Conservation (phyloP, 257 asterid genomes). For the Nicotiana sylvestris region DNA sequence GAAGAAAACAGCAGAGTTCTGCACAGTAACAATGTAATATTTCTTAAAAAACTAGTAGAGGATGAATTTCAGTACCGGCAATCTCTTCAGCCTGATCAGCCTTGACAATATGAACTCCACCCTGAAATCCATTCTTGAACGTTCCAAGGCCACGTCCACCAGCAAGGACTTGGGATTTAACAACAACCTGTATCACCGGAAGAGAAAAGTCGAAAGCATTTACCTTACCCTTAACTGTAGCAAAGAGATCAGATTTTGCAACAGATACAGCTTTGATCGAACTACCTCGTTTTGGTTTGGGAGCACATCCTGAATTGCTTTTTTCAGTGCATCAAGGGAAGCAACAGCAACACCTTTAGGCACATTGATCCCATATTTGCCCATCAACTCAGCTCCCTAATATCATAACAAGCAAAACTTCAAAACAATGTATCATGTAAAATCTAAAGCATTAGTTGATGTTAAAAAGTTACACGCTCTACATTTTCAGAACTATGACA, state of each 20-base stretch:
- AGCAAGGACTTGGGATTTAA: constrained; percentile 92
- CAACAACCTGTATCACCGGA: constrained; percentile 58
- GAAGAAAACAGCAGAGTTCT: not conserved
- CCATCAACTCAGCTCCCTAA: constrained; percentile 91
- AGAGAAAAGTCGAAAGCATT: not conserved
- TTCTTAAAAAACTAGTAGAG: not conserved
- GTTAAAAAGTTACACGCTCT: not conserved
- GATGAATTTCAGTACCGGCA: constrained; percentile 51
- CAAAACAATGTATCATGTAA: not conserved
- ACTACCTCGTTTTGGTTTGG: constrained; percentile 70
- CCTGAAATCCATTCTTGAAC: constrained; percentile 84
- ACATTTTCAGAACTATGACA: not conserved
- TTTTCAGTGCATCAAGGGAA: constrained; percentile 56
- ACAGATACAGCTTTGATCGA: not conserved
- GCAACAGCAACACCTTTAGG: constrained; percentile 82
- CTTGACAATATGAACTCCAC: constrained; percentile 93
- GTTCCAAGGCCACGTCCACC: constrained; percentile 93
- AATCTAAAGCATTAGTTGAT: not conserved
- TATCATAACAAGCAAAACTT: constrained; percentile 6
- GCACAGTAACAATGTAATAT: not conserved
- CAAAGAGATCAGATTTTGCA: not conserved
- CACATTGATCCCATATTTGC: constrained; percentile 83
- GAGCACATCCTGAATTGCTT: constrained; percentile 52
- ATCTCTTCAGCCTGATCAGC: constrained; percentile 67
- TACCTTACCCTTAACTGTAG: not conserved